Conservation (phyloP, 1,284 basidiomycete species). For the Leccinum pallidistipes region DNA sequence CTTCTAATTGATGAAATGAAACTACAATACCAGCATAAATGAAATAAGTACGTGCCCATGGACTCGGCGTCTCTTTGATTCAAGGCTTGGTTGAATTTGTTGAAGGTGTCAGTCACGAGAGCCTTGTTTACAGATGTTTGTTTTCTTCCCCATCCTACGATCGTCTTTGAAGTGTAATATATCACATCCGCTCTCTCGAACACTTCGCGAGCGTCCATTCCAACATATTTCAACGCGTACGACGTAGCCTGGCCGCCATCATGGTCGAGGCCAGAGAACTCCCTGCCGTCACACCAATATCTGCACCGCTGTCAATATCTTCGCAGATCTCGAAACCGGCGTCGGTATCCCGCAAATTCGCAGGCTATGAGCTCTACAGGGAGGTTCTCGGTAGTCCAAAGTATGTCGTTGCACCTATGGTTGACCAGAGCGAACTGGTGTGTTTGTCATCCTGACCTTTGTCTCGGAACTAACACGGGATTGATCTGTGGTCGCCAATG, state of each 20-base stretch:
- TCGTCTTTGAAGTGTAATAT: conserved; percentile 1
- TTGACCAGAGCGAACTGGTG: conserved; percentile 95
- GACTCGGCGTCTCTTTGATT: background rate
- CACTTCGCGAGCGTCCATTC: background rate
- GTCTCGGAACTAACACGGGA: background rate
- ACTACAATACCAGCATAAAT: background rate
- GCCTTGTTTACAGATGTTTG: conserved; percentile 7
- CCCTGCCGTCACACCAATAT: background rate
- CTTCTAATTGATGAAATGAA: background rate
- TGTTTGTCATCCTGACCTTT: conserved; percentile 30
- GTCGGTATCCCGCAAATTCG: conserved; percentile 14
- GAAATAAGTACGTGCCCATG: background rate
- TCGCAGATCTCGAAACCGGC: background rate
- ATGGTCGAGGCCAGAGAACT: background rate
- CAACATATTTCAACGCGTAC: background rate
- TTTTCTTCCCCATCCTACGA: background rate
- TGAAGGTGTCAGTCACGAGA: background rate
- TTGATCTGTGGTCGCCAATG: background rate
- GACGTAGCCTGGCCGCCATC: conserved; percentile 4
- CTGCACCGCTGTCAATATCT: background rate
- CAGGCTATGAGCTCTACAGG: conserved; percentile 55
- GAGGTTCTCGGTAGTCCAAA: conserved; percentile 80
- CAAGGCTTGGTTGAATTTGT: background rate
- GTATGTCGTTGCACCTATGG: conserved; percentile 95
- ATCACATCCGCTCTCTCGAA: background rate